Evolutionary conservation across 176 grass and related monocot genomes (phyloP), one percentile per base, ranked within the genome.

Genomic region (Aegilops tauschii): DNA sequence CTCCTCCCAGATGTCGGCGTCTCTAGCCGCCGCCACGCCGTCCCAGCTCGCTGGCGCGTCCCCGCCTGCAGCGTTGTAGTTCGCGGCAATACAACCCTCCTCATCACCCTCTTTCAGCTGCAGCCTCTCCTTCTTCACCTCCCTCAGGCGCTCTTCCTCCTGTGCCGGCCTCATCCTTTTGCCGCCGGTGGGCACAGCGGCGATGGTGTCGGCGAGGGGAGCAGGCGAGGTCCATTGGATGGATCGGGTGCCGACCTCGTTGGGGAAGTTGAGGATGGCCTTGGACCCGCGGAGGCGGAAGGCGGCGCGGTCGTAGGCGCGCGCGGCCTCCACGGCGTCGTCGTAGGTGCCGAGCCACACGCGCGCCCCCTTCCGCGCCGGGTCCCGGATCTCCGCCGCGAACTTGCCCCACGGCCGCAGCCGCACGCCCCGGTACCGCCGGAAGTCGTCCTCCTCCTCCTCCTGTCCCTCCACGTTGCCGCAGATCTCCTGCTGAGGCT

Each of bases 331-430:
- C 44, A 95, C 79, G 63, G 93, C 96, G 35, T 90, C 86, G 86
- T 91, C 90, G 81, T 95, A 98, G 58, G 93, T 98, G 23, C 96
- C 96, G 65, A 98, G 96, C 96, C 96, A 98, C 73, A 95, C 93
- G 52, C 96, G 92, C 7, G 96, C 62, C 0, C 86, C 90, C 82
- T 88, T 80, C 77, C 89, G 69, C 84, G 84, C 89, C 8, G 93
- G 88, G 87, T 98, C 95, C 6, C 95, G 89, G 50, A 98, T 98
- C 85, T 98, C 95, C 72, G 93, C 95, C 25, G 93, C 93, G 75
- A 80, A 98, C 85, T 93, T 98, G 1, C 95, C 95, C 95, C 95
- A 98, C 86, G 90, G 89, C 82, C 95, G 80, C 49, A 78, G 89
- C 71, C 93, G 82, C 78, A 98, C 95, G 28, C 95, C 95, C 10